A percentile compares a stretch with the other conserved stretches of the same genome.
Conservation (phyloP, 2,329 filamentous ascomycete genomes). For the Atkinsonella hypoxylon region DNA sequence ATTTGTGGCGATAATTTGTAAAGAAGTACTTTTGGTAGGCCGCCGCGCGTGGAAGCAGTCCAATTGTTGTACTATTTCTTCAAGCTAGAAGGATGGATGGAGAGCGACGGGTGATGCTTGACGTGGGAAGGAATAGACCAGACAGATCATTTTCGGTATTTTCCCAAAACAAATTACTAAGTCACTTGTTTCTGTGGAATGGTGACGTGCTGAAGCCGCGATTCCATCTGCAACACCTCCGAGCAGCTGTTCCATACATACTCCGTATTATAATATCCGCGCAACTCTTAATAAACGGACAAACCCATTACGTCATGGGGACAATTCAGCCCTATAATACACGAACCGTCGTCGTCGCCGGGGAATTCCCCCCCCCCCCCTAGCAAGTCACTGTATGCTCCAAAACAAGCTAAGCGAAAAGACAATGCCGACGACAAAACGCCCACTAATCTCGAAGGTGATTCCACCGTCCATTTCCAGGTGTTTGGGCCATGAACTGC, state of each 20-base stretch:
- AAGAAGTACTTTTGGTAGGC: conserved; percentile 3
- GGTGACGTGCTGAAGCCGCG: background rate
- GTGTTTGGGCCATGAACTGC: conserved; percentile 26
- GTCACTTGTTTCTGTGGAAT: background rate
- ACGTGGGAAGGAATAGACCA: conserved; percentile 1
- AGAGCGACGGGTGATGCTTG: conserved; percentile 12
- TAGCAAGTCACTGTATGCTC: too few relatives aligned
- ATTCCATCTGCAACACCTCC: background rate
- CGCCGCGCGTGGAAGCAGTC: conserved; percentile 9
- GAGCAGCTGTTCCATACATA: too few relatives aligned
- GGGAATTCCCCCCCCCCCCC: too few relatives aligned
- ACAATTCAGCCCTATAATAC: background rate
- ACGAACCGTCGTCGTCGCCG: background rate
- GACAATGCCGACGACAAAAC: background rate
- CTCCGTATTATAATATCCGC: too few relatives aligned
- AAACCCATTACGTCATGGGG: background rate
- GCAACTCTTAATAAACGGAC: too few relatives aligned
- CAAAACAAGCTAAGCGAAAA: background rate
- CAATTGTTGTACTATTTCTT: conserved; percentile 26
- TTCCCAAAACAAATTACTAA: conserved; percentile 14
- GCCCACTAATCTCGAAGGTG: conserved; percentile 28
- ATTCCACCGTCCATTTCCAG: conserved; percentile 29
- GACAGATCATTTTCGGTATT: conserved; percentile 10
- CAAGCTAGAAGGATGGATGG: conserved; percentile 16
- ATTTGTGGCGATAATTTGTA: background rate